Percentiles rank a stretch among this genome's conserved stretches.
Evolutionary conservation across 257 asterid genomes (phyloP).

Genomic region (Thymus quinquecostatus): DNA sequence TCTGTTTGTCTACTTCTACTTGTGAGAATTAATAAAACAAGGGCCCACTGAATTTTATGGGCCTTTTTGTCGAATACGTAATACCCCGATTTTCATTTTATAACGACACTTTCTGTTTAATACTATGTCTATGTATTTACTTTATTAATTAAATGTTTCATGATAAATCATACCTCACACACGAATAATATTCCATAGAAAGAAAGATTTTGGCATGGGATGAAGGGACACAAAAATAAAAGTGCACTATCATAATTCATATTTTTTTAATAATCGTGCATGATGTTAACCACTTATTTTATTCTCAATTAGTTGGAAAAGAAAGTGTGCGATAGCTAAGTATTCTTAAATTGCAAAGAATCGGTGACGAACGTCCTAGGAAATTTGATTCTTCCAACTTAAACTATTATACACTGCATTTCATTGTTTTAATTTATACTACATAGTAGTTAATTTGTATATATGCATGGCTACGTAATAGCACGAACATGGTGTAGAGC

Average conservation of each 20-base stretch:
- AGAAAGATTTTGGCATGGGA: neutral
- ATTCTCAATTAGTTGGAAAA: conserved; percentile 5
- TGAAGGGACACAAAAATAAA: conserved; percentile 3
- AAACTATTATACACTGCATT: conserved; percentile 5
- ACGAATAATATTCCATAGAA: neutral
- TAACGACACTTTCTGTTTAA: no score
- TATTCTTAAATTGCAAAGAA: conserved; percentile 30
- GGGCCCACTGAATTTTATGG: conserved; percentile 36
- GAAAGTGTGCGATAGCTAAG: conserved; percentile 18
- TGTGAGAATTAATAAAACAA: neutral
- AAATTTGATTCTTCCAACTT: conserved; percentile 34
- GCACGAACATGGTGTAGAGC: neutral
- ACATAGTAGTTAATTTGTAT: no score
- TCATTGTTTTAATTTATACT: neutral
- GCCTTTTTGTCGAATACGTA: neutral
- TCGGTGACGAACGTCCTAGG: conserved; percentile 29
- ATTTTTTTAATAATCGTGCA: neutral
- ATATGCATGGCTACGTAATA: neutral
- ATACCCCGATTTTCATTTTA: neutral
- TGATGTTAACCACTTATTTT: conserved; percentile 2
- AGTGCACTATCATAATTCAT: neutral
- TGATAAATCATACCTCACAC: no score
- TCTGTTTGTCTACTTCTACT: conserved; percentile 33
- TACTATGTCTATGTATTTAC: no score
- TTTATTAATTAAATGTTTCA: no score